Evolutionary conservation across 164 flowering plant genomes (phyloP).

Genomic region (Stephania japonica): DNA sequence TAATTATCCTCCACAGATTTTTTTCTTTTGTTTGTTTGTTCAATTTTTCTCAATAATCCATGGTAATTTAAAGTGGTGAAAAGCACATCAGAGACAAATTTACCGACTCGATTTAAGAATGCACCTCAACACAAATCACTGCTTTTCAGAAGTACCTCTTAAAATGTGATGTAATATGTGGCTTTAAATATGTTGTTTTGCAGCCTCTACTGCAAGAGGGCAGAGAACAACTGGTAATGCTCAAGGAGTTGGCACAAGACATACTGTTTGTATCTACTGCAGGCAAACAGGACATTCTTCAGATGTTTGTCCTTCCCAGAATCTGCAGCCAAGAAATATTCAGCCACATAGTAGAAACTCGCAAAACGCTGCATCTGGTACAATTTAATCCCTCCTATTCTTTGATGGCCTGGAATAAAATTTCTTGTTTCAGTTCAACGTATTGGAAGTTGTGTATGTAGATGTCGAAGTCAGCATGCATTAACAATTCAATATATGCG

Average conservation of each 20-base stretch:
- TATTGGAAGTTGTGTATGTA: not conserved
- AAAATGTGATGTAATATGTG: not conserved
- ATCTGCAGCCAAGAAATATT: constrained; percentile 29
- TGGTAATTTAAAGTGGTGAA: no score
- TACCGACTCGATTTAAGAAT: no score
- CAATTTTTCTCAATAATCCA: no score
- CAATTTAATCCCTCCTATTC: not conserved
- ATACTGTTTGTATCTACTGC: constrained; percentile 46
- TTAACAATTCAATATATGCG: not conserved
- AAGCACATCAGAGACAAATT: no score
- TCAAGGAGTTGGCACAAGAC: constrained; percentile 42
- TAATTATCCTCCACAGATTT: no score
- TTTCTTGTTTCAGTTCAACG: not conserved
- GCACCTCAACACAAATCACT: no score
- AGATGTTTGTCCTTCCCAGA: constrained; percentile 52
- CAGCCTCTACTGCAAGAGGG: constrained; percentile 45
- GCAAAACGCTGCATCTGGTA: constrained; percentile 29
- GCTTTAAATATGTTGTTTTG: not conserved
- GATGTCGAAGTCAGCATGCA: no score
- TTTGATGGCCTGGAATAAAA: not conserved
- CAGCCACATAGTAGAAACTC: constrained; percentile 25
- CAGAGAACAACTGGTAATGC: constrained; percentile 36
- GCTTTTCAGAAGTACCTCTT: not conserved
- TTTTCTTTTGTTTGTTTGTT: no score
- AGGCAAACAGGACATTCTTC: constrained; percentile 67